A percentile compares a stretch with the other conserved stretches of the same genome.
These are phyloP conservation scores for Sugiyamaella grinbergsii DNA, from an alignment of 1,139 yeast species.

Conservation along the genomic window DNA sequence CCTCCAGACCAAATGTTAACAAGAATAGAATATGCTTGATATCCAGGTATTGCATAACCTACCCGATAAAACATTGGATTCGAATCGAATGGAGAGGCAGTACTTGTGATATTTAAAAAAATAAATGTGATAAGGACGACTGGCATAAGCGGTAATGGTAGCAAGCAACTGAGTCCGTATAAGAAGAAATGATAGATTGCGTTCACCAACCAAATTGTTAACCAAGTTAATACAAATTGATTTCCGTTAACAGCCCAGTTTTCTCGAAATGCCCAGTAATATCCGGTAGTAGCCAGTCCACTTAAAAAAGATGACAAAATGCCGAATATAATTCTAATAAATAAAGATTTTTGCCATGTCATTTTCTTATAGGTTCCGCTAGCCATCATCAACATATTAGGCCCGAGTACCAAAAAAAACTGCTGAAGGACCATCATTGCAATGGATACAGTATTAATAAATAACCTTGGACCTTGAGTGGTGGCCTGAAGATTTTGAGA, in stretches of 20 bases:
- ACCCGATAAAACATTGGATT: slow-evolving; percentile 26
- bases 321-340: slow-evolving; percentile 9
- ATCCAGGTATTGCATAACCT: slow-evolving; percentile 25
- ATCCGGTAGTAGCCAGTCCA: slow-evolving; percentile 23
- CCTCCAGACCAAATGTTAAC: slow-evolving; percentile 59
- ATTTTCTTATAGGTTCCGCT: slow-evolving; percentile 11
- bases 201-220: slow-evolving; percentile 23
- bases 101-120: slow-evolving; percentile 23
- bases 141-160: slow-evolving; percentile 24
- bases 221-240: slow-evolving; percentile 30
- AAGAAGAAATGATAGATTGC: slow-evolving; percentile 13
- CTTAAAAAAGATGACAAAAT: slow-evolving; percentile 16
- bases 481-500: slow-evolving; percentile 23
- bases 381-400: slow-evolving; percentile 18
- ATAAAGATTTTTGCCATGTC: background rate
- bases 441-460: slow-evolving; percentile 24
- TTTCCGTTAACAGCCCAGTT: slow-evolving; percentile 27
- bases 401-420: slow-evolving; percentile 26
- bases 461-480: slow-evolving; percentile 22
- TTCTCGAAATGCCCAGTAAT: slow-evolving; percentile 29
- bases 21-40: slow-evolving; percentile 61
- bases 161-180: slow-evolving; percentile 16
- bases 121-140: slow-evolving; percentile 25
- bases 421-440: slow-evolving; percentile 27
- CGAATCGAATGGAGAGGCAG: slow-evolving; percentile 22